Base-by-base conservation (phyloP, 768 basidiomycete genomes). In the Lentinus brumalis region DNA sequence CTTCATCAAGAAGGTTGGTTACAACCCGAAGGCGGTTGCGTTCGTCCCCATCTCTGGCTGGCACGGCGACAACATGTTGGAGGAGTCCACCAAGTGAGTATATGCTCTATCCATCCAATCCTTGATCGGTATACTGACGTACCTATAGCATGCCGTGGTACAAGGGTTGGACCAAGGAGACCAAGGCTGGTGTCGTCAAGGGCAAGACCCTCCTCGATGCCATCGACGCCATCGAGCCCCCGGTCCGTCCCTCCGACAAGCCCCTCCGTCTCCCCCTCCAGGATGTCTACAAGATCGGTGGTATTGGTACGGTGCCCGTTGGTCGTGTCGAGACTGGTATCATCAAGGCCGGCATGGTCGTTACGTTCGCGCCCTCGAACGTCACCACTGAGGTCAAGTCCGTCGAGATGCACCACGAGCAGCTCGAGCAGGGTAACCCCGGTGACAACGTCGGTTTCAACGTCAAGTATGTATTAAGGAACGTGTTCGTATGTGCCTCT, bases 31-130 rank as follows among this genome's bases (percentile, higher is more conserved):
- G 87, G 76, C 88, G 58, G 95, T 99, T 67, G 87, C 96, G 65
- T 99, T 98, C 83, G 96, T 98, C 64, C 97, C 97, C 74, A 99
- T 99, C 80, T 99, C 97, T 65, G 97, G 97, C 71, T 99, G 97
- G 97, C 96, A 98, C 85, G 97, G 97, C 75, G 97, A 99, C 88
- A 99, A 99, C 91, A 99, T 99, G 96, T 84, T 99, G 83, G 96
- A 98, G 86, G 94, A 96, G 81, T 97, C 97, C 68, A 2, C 75
- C 81, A 99, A 98, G 93, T 94, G 75, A 52, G 89, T 76, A 15
- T 51, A 58, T 56, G 31, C 15, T 51, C 38, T 35, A 26, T 53
- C 40, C 15, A 52, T 42, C 29, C 41, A 16, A 29, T 7, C 57
- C 15, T 21, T 40, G 47, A 7, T 12, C 12, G 46, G 18, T 49